Percentiles rank a stretch among this genome's conserved stretches.
These are phyloP conservation scores for Aspergillus novoparasiticus DNA, from an alignment of 2,329 filamentous ascomycete species.

Conservation along the genomic window DNA sequence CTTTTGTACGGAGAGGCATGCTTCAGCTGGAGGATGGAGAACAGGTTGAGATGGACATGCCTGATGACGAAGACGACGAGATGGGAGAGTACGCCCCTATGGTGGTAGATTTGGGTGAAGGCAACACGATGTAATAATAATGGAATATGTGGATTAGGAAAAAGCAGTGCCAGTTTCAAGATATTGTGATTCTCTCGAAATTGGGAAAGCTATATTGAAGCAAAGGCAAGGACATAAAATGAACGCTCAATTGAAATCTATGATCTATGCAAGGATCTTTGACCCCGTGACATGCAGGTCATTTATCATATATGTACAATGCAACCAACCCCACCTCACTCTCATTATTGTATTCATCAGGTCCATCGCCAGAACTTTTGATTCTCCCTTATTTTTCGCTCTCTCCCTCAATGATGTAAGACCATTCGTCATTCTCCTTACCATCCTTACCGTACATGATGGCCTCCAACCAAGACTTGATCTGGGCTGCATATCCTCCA, in stretches of 20 bases:
- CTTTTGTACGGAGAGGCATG: slow-evolving; percentile 59
- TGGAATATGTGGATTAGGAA: neutral
- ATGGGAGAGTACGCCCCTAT: slow-evolving; percentile 66
- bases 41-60: slow-evolving; percentile 60
- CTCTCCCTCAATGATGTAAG: slow-evolving; percentile 67
- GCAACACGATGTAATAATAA: neutral
- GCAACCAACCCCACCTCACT: neutral
- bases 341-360: neutral
- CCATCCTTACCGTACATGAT: slow-evolving; percentile 78
- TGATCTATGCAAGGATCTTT: slow-evolving; percentile 8
- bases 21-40: slow-evolving; percentile 66
- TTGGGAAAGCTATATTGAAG: neutral
- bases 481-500: slow-evolving; percentile 39
- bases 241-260: slow-evolving; percentile 3
- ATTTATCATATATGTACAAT: slow-evolving; percentile 2
- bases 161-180: neutral
- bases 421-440: slow-evolving; percentile 68
- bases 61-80: slow-evolving; percentile 66
- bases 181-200: neutral
- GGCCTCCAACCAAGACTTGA: slow-evolving; percentile 69
- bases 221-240: neutral
- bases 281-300: slow-evolving; percentile 1
- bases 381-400: slow-evolving; percentile 27
- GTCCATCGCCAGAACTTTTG: neutral
- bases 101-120: slow-evolving; percentile 54